Conservation (phyloP, 1,284 basidiomycete species). For the Puccinia triticina region DNA sequence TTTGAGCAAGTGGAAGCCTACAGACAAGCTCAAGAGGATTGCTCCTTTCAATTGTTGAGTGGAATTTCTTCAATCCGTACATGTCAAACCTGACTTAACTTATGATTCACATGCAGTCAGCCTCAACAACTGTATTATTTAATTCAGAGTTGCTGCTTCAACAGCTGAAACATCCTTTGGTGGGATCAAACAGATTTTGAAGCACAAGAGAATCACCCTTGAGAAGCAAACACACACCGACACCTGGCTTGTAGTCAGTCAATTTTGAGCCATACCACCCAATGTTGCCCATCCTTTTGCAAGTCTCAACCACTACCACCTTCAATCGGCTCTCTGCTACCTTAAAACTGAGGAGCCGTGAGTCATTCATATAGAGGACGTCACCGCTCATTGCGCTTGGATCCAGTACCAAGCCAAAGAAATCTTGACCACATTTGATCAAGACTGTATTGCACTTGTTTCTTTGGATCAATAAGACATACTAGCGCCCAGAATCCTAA, state of each 20-base stretch:
- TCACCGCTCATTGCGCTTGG: neutral
- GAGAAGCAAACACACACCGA: neutral
- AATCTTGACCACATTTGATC: neutral
- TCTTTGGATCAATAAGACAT: conserved; percentile 6
- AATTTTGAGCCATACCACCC: neutral
- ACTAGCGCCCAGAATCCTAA: no score
- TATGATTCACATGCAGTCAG: neutral
- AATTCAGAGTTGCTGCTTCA: neutral
- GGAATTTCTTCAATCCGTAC: neutral
- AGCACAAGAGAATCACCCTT: neutral
- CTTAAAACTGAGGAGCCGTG: neutral
- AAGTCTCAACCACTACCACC: neutral
- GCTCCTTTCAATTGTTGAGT: conserved; percentile 1
- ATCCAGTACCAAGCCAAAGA: neutral
- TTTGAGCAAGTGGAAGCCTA: neutral
- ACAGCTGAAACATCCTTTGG: neutral
- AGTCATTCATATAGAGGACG: neutral
- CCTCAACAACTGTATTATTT: neutral
- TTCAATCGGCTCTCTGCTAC: neutral
- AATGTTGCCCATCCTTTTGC: neutral
- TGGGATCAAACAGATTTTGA: conserved; percentile 2
- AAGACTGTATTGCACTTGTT: conserved; percentile 8
- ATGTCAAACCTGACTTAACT: neutral
- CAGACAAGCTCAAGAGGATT: neutral
- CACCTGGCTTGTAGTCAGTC: conserved; percentile 11